phyloP scores from a whole-genome alignment of 2,329 filamentous ascomycete species.

The Pseudofabraea citricarpa region DNA sequence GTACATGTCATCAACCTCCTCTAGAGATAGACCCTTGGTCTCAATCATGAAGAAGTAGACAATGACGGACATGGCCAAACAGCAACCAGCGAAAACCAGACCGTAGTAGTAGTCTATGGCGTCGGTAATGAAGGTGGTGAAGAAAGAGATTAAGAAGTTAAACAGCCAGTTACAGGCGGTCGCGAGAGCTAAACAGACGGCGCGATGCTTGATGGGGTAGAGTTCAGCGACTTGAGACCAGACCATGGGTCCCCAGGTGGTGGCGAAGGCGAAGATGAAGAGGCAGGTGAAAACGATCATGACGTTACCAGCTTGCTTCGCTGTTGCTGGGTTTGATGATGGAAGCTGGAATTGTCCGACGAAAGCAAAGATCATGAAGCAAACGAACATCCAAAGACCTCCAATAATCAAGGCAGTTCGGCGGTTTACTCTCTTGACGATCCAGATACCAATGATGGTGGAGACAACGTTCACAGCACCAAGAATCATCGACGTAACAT shows the following conservation, averaged over 20 bases:
- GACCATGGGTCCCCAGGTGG: conserved; percentile 65
- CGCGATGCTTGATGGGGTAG: conserved; percentile 59
- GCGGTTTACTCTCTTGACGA: conserved; percentile 62
- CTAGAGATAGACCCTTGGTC: conserved; percentile 65
- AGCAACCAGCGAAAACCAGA: conserved; percentile 69
- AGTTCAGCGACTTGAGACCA: conserved; percentile 64
- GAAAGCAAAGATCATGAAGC: conserved; percentile 53
- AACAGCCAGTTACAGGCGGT: conserved; percentile 63
- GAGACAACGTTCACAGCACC: conserved; percentile 62
- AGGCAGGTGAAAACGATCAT: conserved; percentile 67
- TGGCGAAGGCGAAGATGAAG: conserved; percentile 59
- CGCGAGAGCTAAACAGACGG: conserved; percentile 53
- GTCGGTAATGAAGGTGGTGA: conserved; percentile 71
- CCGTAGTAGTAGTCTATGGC: conserved; percentile 61
- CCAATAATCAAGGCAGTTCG: conserved; percentile 59
- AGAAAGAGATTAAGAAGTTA: conserved; percentile 70
- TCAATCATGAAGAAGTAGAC: conserved; percentile 79
- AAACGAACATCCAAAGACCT: conserved; percentile 55
- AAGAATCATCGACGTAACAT: conserved; percentile 64
- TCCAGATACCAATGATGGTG: conserved; percentile 60
- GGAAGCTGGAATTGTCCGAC: conserved; percentile 44
- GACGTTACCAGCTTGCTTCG: conserved; percentile 46
- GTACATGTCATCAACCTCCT: conserved; percentile 81
- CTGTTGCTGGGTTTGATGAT: conserved; percentile 35
- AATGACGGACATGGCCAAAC: conserved; percentile 56